A percentile compares a stretch with the other conserved stretches of the same genome.
Conservation (phyloP, 306 rosid species). For the Cucurbita argyrosperma region DNA sequence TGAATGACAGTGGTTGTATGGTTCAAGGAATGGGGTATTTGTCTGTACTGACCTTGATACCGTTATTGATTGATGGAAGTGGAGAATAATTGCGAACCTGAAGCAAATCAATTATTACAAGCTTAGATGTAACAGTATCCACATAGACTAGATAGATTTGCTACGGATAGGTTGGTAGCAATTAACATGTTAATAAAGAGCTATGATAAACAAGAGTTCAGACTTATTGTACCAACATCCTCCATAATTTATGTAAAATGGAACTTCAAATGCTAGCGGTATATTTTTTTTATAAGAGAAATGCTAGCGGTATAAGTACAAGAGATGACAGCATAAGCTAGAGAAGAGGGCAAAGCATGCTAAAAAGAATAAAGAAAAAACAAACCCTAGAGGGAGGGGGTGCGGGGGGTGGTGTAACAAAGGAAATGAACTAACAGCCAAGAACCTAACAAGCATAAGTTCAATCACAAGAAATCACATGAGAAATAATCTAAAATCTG, state of each 20-base stretch:
- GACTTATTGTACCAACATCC: not conserved
- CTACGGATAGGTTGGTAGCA: not conserved
- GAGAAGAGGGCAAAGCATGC: not conserved
- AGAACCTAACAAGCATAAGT: not conserved
- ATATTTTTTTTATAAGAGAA: not conserved
- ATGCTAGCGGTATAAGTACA: not conserved
- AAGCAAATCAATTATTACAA: conserved; percentile 4
- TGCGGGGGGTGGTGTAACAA: not conserved
- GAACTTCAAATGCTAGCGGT: not conserved
- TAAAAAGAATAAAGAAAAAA: not conserved
- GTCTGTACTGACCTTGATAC: conserved; percentile 74
- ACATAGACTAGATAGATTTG: not conserved
- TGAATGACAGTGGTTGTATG: not conserved
- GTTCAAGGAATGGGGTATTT: not conserved
- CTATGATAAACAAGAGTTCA: not conserved
- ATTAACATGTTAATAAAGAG: not conserved
- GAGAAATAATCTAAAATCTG: not conserved
- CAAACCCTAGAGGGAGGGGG: not conserved
- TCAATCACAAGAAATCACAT: not conserved
- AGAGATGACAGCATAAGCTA: not conserved
- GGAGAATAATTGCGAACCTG: conserved; percentile 94
- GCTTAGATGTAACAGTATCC: not conserved
- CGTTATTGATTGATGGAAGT: conserved; percentile 73
- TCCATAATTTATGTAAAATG: not conserved
- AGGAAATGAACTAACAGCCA: not conserved